These are phyloP conservation scores for Pseudogymnoascus sp. DNA, from an alignment of 2,329 filamentous ascomycete genomes.

Conservation along the genomic window DNA sequence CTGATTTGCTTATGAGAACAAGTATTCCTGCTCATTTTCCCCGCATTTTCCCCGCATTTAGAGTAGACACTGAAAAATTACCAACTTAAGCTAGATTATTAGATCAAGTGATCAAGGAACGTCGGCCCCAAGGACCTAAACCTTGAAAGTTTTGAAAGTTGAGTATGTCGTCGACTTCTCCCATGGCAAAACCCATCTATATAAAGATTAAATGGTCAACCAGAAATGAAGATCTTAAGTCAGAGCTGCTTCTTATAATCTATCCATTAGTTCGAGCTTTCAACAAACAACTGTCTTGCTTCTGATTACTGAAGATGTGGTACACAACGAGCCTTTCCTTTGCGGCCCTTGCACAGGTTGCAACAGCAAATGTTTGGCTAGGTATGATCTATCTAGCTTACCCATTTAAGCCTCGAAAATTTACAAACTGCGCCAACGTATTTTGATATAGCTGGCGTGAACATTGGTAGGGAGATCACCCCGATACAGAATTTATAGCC, in stretches of 20 bases:
- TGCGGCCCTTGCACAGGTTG: conserved; percentile 13
- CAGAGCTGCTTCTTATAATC: not conserved
- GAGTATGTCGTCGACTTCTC: not conserved
- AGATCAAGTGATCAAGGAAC: too few relatives aligned
- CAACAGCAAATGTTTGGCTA: not conserved
- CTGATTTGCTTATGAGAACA: too few relatives aligned
- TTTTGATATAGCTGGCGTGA: not conserved
- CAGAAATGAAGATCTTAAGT: not conserved
- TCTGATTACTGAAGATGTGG: conserved; percentile 6
- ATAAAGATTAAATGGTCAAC: not conserved
- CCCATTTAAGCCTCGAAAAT: not conserved
- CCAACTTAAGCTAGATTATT: too few relatives aligned
- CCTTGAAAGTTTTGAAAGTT: not conserved
- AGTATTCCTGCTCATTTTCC: too few relatives aligned
- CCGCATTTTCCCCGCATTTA: too few relatives aligned
- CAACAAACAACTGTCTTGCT: not conserved
- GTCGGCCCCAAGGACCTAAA: not conserved
- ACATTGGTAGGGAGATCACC: not conserved
- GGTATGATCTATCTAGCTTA: not conserved
- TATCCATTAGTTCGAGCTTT: not conserved
- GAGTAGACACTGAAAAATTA: too few relatives aligned
- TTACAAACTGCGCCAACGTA: not conserved
- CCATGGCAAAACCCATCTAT: not conserved
- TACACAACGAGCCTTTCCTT: conserved; percentile 10
- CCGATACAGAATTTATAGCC: not conserved